Base-by-base conservation (phyloP, 139 green algal genomes). In the Asterochloris erici region DNA sequence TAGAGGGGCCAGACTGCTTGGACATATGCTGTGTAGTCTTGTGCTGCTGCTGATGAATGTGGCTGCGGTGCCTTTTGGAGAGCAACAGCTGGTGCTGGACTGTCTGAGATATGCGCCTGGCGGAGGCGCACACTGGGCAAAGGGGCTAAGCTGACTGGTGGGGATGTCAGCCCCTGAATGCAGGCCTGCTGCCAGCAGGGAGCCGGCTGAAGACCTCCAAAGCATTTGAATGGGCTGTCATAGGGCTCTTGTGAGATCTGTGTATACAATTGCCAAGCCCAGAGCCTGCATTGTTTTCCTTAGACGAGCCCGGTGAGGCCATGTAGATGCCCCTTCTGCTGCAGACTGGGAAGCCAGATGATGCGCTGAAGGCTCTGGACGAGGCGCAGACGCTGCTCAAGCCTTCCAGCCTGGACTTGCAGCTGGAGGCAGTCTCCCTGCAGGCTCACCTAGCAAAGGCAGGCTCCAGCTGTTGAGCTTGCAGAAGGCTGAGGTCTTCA, bases 341-440 rank as follows among this genome's bases (percentile, higher is more conserved):
- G 13, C 62, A 85, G 62, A 64, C 26, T 54, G 76, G 69, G 15
- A 79, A 78, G 68, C 21, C 70, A 13, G 82, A 85, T 28, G 82
- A 85, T 29, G 82, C 82, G 2, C 9, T 85, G 14, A 85, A 85
- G 64, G n/a, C n/a, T 12, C 12, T 81, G 14, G 77, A 81, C 60
- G 77, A 81, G 26, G 77, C 77, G n/a, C 63, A 73, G 21, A 21
- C 19, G 9, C 66, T 73, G 66, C 21, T 24, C 21, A 73, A 21
- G 23, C 19, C 21, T 24, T 73, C 21, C 66, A 73, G 21, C 21
- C 23, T 24, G 23, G 19, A 21, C 19, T 73, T 73, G 19, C 21
- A 21, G 23, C 66, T 26, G 66, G 21, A 73, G 66, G 21, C 23
- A 24, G 66, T 24, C 19, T 21, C 66, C 66, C 23, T 73, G 66